A percentile compares a stretch with the other conserved stretches of the same genome.
These are phyloP conservation scores for Sugiyamaella japonica DNA, from an alignment of 1,139 yeast species.

Conservation along the genomic window DNA sequence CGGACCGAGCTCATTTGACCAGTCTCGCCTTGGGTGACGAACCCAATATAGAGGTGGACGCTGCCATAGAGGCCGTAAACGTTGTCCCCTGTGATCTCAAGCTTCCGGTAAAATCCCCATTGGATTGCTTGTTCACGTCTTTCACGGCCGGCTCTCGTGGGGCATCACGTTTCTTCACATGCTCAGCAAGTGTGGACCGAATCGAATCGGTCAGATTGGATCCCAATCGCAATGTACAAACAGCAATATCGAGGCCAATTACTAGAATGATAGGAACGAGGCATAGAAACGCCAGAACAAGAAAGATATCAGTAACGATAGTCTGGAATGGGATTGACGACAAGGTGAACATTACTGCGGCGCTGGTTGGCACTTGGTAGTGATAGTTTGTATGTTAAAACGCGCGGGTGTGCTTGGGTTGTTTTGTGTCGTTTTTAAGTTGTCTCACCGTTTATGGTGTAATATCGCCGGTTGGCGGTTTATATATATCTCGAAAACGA, in stretches of 20 bases:
- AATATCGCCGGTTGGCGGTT: no score
- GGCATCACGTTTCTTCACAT: conserved; percentile 3
- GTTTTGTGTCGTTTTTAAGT: neutral
- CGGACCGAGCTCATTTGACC: neutral
- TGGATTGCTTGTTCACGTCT: neutral
- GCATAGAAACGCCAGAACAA: conserved; percentile 31
- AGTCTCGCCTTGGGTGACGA: neutral
- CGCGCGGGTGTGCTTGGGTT: neutral
- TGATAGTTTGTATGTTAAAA: neutral
- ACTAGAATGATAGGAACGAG: conserved; percentile 30
- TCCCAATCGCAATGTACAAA: conserved; percentile 19
- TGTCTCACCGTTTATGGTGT: neutral
- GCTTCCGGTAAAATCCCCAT: neutral
- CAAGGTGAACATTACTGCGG: neutral
- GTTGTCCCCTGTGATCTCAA: neutral
- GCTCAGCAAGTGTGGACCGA: conserved; percentile 10
- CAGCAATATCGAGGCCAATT: conserved; percentile 29
- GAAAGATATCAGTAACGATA: conserved; percentile 19
- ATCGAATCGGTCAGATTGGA: conserved; percentile 17
- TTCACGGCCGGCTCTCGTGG: conserved; percentile 1
- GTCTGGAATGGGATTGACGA: conserved; percentile 14
- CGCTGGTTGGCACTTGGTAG: neutral
- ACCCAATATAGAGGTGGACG: neutral
- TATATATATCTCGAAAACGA: neutral
- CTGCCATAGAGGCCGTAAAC: neutral